phyloP scores from a whole-genome alignment of 495 filamentous ascomycete species.

The Jackrogersella multiformis region DNA sequence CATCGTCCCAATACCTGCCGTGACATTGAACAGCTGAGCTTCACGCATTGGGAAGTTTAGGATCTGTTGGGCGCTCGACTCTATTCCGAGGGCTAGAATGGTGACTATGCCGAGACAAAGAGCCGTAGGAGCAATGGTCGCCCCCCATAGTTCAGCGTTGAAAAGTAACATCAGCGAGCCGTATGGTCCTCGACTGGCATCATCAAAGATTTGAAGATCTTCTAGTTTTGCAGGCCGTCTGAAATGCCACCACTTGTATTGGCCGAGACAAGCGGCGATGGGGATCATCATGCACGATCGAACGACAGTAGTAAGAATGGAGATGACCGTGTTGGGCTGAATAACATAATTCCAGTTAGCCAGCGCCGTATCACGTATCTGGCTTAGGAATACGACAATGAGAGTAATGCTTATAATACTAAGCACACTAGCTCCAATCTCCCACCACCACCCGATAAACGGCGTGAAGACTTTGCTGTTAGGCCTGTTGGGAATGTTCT shows the following conservation, averaged over 20 bases:
- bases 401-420: constrained; percentile 17
- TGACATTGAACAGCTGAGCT: not conserved
- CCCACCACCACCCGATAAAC: constrained; percentile 28
- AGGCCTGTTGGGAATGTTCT: no score
- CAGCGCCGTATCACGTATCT: not conserved
- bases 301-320: not conserved
- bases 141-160: not conserved
- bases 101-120: not conserved
- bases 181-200: constrained; percentile 14
- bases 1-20: constrained; percentile 10
- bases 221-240: not conserved
- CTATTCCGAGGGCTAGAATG: constrained; percentile 25
- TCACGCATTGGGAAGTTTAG: constrained; percentile 7
- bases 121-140: not conserved
- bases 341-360: not conserved
- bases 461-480: not conserved
- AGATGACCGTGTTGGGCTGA: constrained; percentile 3
- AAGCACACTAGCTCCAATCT: constrained; percentile 19
- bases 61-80: constrained; percentile 36
- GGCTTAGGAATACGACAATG: constrained; percentile 19
- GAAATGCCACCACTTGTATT: constrained; percentile 8
- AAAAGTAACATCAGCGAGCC: not conserved
- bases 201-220: not conserved
- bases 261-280: constrained; percentile 8
- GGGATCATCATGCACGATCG: constrained; percentile 4